These are phyloP conservation scores for Arthroderma uncinatum DNA, from an alignment of 2,329 filamentous ascomycete genomes.

Conservation along the genomic window DNA sequence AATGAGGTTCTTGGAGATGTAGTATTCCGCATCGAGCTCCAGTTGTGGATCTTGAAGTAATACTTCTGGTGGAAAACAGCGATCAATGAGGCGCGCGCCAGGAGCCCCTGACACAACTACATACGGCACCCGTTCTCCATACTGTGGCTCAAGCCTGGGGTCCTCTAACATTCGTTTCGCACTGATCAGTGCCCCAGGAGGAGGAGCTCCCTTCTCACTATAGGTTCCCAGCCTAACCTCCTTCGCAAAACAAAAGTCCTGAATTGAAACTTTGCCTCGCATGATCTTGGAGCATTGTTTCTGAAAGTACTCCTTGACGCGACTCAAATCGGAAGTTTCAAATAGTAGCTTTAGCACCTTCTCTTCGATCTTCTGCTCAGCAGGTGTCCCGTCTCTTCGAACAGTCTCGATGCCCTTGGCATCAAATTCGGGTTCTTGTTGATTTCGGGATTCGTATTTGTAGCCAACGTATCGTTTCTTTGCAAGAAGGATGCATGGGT, in stretches of 20 bases:
- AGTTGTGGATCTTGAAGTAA: slow-evolving; percentile 65
- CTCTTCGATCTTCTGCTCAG: slow-evolving; percentile 93
- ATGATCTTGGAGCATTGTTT: slow-evolving; percentile 85
- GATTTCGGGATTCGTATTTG: slow-evolving; percentile 74
- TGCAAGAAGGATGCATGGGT: slow-evolving; percentile 82
- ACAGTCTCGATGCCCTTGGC: slow-evolving; percentile 98
- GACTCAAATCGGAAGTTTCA: slow-evolving; percentile 74
- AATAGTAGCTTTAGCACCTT: slow-evolving; percentile 82
- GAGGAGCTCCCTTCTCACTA: slow-evolving; percentile 64
- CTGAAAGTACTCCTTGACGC: slow-evolving; percentile 85
- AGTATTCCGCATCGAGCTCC: slow-evolving; percentile 87
- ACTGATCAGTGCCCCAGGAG: slow-evolving; percentile 80
- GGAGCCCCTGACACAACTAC: slow-evolving; percentile 84
- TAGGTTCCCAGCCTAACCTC: slow-evolving; percentile 89
- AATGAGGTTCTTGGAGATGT: slow-evolving; percentile 91
- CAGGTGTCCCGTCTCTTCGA: slow-evolving; percentile 83
- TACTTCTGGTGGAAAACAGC: slow-evolving; percentile 78
- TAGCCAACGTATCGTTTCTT: slow-evolving; percentile 98
- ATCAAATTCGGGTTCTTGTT: slow-evolving; percentile 78
- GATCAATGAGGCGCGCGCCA: slow-evolving; percentile 72
- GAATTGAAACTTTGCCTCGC: slow-evolving; percentile 73
- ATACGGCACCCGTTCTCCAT: slow-evolving; percentile 89
- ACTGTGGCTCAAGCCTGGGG: slow-evolving; percentile 77
- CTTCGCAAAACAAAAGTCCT: slow-evolving; percentile 91
- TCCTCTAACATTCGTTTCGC: slow-evolving; percentile 79